Evolutionary conservation across 345 rosid genomes (phyloP).

Genomic region (Euphorbia tirucalli): DNA sequence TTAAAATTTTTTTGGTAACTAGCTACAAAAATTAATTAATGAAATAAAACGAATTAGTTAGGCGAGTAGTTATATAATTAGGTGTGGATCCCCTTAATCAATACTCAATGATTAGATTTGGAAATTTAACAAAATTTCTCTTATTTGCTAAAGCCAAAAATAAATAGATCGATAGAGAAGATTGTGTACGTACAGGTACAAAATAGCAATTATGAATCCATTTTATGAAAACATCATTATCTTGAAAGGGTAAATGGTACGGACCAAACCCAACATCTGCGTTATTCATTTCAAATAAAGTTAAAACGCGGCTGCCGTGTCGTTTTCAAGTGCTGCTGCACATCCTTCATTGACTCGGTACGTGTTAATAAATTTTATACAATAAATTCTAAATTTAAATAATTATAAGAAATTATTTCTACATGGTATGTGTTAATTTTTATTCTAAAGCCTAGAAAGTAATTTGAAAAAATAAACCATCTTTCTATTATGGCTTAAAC

Average conservation of each 20-base stretch:
- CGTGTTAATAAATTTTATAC: no score
- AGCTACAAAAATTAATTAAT: neutral
- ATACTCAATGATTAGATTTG: neutral
- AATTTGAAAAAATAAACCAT: no score
- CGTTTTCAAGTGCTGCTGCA: neutral
- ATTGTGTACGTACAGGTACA: neutral
- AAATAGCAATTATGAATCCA: neutral
- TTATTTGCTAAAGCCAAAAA: no score
- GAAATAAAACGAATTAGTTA: neutral
- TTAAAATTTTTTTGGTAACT: neutral
- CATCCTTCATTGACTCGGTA: neutral
- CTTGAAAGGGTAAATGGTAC: constrained; percentile 1
- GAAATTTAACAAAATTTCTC: no score
- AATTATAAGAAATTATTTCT: no score
- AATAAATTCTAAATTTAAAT: no score
- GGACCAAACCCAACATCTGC: neutral
- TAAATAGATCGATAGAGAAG: neutral
- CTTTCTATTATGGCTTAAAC: no score
- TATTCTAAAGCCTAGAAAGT: no score
- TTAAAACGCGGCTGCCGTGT: neutral
- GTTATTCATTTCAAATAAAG: neutral
- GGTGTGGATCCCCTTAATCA: neutral
- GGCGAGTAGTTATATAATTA: neutral
- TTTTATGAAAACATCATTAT: neutral
- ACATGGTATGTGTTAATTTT: no score